Evolutionary conservation across 768 basidiomycete genomes (phyloP).

Genomic region (Saitozyma sp.): DNA sequence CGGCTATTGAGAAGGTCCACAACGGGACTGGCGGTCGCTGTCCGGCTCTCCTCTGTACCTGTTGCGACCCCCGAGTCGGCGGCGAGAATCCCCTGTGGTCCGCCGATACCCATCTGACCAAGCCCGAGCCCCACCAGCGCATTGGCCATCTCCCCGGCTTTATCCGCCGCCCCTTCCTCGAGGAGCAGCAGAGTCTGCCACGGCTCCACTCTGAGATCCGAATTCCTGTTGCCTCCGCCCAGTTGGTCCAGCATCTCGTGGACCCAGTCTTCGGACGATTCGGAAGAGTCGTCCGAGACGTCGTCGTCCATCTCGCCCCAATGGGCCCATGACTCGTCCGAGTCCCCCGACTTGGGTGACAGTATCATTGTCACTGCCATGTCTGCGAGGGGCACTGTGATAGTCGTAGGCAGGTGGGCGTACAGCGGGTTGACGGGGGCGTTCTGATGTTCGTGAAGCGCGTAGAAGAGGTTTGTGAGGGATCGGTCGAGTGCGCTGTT

Average conservation of each 20-base stretch:
- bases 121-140: constrained; percentile 35
- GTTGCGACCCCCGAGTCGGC: background rate
- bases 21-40: background rate
- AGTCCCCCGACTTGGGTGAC: constrained; percentile 66
- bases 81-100: constrained; percentile 9
- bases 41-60: background rate
- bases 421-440: constrained; percentile 39
- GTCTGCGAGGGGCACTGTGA: constrained; percentile 73
- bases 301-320: constrained; percentile 39
- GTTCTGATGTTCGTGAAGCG: constrained; percentile 61
- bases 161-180: constrained; percentile 60
- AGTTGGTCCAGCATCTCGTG: constrained; percentile 12
- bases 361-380: constrained; percentile 83
- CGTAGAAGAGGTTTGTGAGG: constrained; percentile 77
- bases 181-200: constrained; percentile 89
- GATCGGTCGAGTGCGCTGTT: constrained; percentile 71
- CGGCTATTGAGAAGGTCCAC: constrained; percentile 3
- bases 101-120: constrained; percentile 16
- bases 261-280: background rate
- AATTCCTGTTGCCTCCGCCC: constrained; percentile 53
- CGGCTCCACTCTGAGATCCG: constrained; percentile 70
- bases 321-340: constrained; percentile 32
- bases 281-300: constrained; percentile 19
- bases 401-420: constrained; percentile 61
- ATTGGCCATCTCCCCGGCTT: constrained; percentile 58